Evolutionary conservation across 305 asterid species (phyloP).

Genomic region (Fraxinus angustifolia): DNA sequence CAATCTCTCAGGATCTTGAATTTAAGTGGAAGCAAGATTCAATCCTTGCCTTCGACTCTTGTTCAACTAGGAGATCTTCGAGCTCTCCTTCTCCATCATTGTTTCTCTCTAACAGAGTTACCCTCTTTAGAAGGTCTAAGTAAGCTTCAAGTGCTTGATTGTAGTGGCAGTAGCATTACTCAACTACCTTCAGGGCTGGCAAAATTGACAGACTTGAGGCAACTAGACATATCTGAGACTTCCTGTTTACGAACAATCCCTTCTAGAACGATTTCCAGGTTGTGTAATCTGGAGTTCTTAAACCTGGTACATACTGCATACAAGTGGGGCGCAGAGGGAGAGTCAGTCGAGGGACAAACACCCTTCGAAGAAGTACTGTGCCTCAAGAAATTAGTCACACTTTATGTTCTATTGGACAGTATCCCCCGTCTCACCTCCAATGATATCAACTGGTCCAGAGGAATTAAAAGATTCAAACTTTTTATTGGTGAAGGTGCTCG

Average conservation of each 20-base stretch:
- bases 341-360: not conserved
- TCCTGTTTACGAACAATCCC: not conserved
- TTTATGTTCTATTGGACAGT: not conserved
- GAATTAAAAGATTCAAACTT: not conserved
- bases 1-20: not conserved
- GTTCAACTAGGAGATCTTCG: not conserved
- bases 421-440: not conserved
- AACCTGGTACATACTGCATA: not conserved
- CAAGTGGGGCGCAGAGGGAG: not conserved
- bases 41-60: conserved; percentile 1
- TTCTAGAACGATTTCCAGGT: not conserved
- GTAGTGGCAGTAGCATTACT: not conserved
- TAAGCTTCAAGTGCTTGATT: conserved; percentile 6
- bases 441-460: not conserved
- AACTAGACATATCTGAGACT: conserved; percentile 1
- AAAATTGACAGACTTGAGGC: not conserved
- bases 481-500: not conserved
- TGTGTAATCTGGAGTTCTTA: not conserved
- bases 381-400: not conserved
- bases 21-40: conserved; percentile 1
- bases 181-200: not conserved
- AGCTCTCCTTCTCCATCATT: not conserved
- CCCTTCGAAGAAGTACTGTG: not conserved
- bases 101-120: not conserved
- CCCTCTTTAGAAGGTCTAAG: not conserved